These are phyloP conservation scores for Sarocladium brachiariae DNA, from an alignment of 2,329 filamentous ascomycete genomes.

Conservation along the genomic window DNA sequence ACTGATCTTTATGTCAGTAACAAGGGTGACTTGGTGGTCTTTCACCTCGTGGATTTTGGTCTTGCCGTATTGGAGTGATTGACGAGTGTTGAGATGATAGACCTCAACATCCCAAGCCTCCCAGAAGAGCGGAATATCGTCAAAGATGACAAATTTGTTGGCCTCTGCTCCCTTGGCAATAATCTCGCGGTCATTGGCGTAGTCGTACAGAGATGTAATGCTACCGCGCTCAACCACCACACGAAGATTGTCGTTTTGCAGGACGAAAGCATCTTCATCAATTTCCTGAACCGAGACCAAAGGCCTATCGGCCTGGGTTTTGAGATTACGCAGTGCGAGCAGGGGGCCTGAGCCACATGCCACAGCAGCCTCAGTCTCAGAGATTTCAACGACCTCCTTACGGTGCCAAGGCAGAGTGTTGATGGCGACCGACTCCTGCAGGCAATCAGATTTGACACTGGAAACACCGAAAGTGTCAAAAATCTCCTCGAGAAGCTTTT, in stretches of 20 bases:
- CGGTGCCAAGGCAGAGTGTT: conserved; percentile 88
- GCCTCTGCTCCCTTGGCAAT: conserved; percentile 68
- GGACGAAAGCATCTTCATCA: conserved; percentile 59
- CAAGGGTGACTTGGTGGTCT: conserved; percentile 70
- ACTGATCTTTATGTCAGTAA: conserved; percentile 82
- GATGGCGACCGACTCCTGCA: conserved; percentile 54
- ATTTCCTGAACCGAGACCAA: conserved; percentile 47
- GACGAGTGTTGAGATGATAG: conserved; percentile 81
- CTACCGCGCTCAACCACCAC: conserved; percentile 67
- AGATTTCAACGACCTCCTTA: conserved; percentile 63
- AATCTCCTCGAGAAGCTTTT: conserved; percentile 64
- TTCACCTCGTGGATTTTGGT: conserved; percentile 67
- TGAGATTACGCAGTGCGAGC: conserved; percentile 43
- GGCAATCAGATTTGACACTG: conserved; percentile 30
- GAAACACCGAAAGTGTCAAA: conserved; percentile 60
- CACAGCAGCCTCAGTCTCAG: conserved; percentile 43
- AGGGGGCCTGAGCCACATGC: conserved; percentile 51
- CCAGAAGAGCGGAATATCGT: conserved; percentile 97
- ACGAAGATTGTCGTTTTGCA: conserved; percentile 71
- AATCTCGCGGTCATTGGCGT: conserved; percentile 65
- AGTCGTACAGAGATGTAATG: conserved; percentile 81
- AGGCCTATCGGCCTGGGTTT: conserved; percentile 34
- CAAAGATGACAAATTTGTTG: conserved; percentile 89
- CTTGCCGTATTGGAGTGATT: conserved; percentile 62
- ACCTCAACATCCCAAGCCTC: conserved; percentile 98